Conservation (phyloP, 2,329 filamentous ascomycete genomes). For the Fusarium caatingaense region DNA sequence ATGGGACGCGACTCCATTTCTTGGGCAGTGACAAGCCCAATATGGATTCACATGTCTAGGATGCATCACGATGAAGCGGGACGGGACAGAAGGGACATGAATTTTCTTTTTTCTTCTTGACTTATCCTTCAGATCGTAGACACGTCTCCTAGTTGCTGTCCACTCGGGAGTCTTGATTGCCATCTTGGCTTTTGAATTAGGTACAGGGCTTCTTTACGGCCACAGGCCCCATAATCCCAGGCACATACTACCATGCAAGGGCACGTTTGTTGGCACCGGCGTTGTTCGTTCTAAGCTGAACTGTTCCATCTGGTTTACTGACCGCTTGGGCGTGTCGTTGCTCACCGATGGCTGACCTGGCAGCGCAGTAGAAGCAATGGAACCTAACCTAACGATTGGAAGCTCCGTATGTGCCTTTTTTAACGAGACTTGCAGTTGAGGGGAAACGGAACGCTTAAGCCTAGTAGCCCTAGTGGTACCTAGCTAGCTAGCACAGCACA, state of each 20-base stretch:
- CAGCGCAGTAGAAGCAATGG: conserved; percentile 6
- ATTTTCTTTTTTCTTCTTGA: conserved; percentile 15
- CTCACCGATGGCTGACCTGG: conserved; percentile 33
- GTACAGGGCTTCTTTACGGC: not conserved
- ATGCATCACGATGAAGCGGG: conserved; percentile 28
- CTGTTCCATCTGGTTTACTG: conserved; percentile 37
- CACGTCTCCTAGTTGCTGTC: conserved; percentile 24
- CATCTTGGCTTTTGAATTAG: conserved; percentile 26
- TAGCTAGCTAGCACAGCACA: not conserved
- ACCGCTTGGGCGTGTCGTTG: conserved; percentile 20
- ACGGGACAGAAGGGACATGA: conserved; percentile 3
- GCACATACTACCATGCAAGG: conserved; percentile 43
- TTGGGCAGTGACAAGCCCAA: conserved; percentile 30
- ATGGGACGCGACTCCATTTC: conserved; percentile 2
- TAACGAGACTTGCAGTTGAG: not conserved
- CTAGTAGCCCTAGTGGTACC: not conserved
- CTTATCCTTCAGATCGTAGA: conserved; percentile 12
- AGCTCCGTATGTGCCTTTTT: not conserved
- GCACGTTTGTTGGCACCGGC: conserved; percentile 27
- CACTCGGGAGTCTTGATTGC: conserved; percentile 21
- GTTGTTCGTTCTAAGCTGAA: conserved; percentile 17
- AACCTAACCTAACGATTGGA: not conserved
- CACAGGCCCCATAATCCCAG: conserved; percentile 31
- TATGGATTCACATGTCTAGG: conserved; percentile 7
- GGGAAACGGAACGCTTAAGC: conserved; percentile 1